Conservation (phyloP, 495 filamentous ascomycete species). For the Symbiotaphrina buchneri region DNA sequence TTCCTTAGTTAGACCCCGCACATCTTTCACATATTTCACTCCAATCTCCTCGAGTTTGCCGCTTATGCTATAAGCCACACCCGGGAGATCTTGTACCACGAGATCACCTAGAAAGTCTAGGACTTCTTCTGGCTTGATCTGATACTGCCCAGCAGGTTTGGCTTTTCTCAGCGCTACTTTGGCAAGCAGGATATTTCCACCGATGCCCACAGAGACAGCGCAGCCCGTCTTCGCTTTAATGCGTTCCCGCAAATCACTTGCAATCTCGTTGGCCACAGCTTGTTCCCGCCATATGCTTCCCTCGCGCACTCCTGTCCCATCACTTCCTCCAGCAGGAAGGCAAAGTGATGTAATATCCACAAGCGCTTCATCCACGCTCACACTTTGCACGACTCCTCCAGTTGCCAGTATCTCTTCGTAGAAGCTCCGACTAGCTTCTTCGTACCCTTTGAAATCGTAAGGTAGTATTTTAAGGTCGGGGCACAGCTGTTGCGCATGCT, state of each 20-base stretch:
- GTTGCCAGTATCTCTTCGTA: conserved; percentile 65
- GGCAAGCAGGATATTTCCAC: conserved; percentile 71
- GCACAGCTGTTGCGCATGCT: conserved; percentile 59
- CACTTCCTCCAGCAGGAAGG: conserved; percentile 38
- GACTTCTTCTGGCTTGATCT: conserved; percentile 59
- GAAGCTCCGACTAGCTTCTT: conserved; percentile 73
- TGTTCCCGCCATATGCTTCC: conserved; percentile 65
- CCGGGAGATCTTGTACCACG: conserved; percentile 59
- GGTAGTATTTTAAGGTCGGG: conserved; percentile 66
- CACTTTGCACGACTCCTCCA: conserved; percentile 74
- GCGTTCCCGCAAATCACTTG: conserved; percentile 33
- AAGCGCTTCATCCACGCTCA: conserved; percentile 88
- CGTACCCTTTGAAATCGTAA: conserved; percentile 88
- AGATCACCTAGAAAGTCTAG: conserved; percentile 54
- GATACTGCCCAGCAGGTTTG: conserved; percentile 84
- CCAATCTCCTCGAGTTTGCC: conserved; percentile 75
- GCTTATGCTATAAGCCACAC: conserved; percentile 69
- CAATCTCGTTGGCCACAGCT: conserved; percentile 56
- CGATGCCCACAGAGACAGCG: conserved; percentile 85
- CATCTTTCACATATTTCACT: conserved; percentile 58
- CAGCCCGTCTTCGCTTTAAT: conserved; percentile 60
- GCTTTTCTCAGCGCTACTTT: conserved; percentile 80
- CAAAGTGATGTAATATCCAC: conserved; percentile 53
- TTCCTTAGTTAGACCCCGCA: conserved; percentile 53
- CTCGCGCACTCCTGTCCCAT: conserved; percentile 43